Evolutionary conservation across 139 green algal species (phyloP).

Genomic region (Chlamydomonas sphaeroides): DNA sequence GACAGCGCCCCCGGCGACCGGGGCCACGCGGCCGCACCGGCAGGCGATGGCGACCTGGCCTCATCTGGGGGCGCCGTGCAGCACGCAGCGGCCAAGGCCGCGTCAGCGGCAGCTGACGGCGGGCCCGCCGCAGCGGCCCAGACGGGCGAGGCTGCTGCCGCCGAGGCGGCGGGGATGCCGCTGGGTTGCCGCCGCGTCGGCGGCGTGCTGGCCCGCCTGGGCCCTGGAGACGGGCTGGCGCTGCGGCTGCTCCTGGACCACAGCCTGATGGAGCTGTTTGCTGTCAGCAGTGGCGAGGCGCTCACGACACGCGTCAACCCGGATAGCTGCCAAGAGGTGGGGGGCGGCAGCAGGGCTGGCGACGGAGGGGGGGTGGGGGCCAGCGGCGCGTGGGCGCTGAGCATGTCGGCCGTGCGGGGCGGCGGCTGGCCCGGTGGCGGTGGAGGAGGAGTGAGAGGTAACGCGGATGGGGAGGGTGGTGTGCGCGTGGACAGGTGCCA

Average conservation of each 20-base stretch:
- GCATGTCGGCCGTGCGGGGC: neutral
- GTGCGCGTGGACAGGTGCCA: neutral
- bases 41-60: no score
- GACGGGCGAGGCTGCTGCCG: neutral
- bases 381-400: neutral
- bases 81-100: no score
- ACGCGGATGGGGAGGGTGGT: neutral
- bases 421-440: neutral
- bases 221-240: neutral
- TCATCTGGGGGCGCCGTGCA: no score
- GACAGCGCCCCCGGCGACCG: no score
- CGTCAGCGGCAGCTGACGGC: neutral
- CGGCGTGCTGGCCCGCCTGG: neutral
- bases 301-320: constrained; percentile 25
- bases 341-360: no score
- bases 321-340: no score
- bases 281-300: constrained; percentile 8
- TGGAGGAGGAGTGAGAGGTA: neutral
- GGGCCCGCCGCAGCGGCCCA: neutral
- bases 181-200: neutral
- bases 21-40: neutral
- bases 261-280: constrained; percentile 13
- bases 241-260: constrained; percentile 19
- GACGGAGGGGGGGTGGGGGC: no score
- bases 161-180: neutral